These are phyloP conservation scores for Hyparrhenia diplandra DNA, from an alignment of 176 grass and related monocot genomes.

Conservation along the genomic window DNA sequence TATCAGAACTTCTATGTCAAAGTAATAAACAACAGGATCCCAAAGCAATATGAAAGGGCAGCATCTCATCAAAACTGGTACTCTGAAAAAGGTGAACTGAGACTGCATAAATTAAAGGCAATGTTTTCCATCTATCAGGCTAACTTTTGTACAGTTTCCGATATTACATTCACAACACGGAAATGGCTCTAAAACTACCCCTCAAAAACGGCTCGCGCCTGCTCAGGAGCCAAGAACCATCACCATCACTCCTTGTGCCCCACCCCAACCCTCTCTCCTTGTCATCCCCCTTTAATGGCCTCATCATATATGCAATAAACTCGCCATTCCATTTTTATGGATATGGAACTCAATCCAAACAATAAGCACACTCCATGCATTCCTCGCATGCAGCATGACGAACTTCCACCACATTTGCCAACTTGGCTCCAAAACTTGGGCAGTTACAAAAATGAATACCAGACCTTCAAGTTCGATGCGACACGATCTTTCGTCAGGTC, in stretches of 20 bases:
- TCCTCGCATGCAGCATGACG: neutral
- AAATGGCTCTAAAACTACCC: slow-evolving; percentile 43
- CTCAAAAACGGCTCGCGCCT: slow-evolving; percentile 40
- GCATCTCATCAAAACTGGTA: neutral
- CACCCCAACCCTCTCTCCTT: neutral
- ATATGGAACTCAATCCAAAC: slow-evolving; percentile 27
- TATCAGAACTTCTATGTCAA: no score
- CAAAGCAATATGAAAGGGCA: neutral
- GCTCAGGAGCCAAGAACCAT: slow-evolving; percentile 27
- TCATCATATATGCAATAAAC: neutral
- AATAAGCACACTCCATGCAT: neutral
- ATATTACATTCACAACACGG: slow-evolving; percentile 48
- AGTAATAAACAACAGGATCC: neutral
- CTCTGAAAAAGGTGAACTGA: neutral
- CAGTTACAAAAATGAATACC: slow-evolving; percentile 22
- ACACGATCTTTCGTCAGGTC: neutral
- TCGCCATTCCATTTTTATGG: neutral
- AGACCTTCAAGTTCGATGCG: neutral
- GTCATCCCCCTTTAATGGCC: neutral
- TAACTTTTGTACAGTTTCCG: slow-evolving; percentile 62
- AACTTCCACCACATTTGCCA: neutral
- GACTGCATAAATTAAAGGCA: slow-evolving; percentile 10
- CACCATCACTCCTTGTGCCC: neutral
- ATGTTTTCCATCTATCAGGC: slow-evolving; percentile 55
- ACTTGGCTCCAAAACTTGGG: slow-evolving; percentile 41